Evolutionary conservation across 2,329 filamentous ascomycete species (phyloP), one percentile per base, ranked within the genome.

Genomic region (Thielaviopsis populi): DNA sequence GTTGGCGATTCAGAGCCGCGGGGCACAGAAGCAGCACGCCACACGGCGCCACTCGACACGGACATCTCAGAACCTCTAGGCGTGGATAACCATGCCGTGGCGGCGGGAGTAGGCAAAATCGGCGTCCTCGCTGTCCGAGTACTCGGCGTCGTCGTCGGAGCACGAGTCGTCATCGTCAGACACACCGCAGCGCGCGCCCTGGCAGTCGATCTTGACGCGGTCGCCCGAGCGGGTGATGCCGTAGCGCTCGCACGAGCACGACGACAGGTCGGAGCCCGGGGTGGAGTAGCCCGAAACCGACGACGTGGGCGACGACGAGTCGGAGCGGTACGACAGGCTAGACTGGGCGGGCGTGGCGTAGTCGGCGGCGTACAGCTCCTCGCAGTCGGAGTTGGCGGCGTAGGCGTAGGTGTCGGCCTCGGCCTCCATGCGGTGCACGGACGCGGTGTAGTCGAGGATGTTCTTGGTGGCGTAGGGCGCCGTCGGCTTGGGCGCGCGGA

Each of bases 171-270:
- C 94, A 11, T 19, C 24, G 46, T 66, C 63, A n/a, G 59, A 63
- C 6, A 15, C 2, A 71, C 89, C 89, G 77, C 92, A 96, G 73
- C 89, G 86, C 67, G 85, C 80, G 69, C 92, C 92, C 70, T 91
- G 91, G 73, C 92, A 97, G 83, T 96, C 91, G 74, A 96, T 85
- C 83, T 92, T 94, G 82, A 97, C 88, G 71, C 91, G 86, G 75
- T 95, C 88, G 72, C 91, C 91, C 75, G 87, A 86, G 77, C 91
- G 88, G 68, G 91, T 96, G 79, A 97, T 95, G 70, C 91, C 92
- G 79, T 94, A 96, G 78, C 91, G 89, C 76, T 96, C 90, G 78
- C 92, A 97, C 68, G 87, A 91, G 84, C 94, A 97, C 74, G 81
- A 82, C 71, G 82, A 86, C 76, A 84, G 85, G 71, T 87, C 88